Base-by-base conservation (phyloP, 2,329 filamentous ascomycete genomes). In the Aphanoascus verrucosus region DNA sequence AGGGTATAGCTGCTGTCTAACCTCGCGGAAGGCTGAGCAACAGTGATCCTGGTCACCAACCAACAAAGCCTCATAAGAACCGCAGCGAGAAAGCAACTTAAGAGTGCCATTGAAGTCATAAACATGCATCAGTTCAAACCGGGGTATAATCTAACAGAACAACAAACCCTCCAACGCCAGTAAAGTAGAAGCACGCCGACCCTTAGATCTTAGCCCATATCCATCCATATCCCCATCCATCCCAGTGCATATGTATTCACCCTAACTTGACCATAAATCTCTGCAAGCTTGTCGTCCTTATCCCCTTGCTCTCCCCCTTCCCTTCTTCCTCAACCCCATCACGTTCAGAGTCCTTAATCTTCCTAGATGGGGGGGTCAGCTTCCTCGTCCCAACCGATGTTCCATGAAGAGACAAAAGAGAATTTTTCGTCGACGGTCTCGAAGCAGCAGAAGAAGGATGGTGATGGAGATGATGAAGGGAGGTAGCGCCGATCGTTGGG, bases 331-430 rank as follows among this genome's bases (percentile, higher is more conserved):
- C 23, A 2, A 5, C 41, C 20, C 5, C 17, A 35, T 15, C 9
- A 28, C 23, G 31, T 15, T 38, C 41, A 44, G 12, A 31, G 15
- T 44, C 41, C 23, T 52, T 52, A 45, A n/a, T 23, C 31, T 41
- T 47, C 35, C 43, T 53, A 32, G 43, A 41, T 5, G 23, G 11
- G 6, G 43, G 42, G 20, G 44, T 42, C 15, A 37, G 23, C 51
- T 34, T 53, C 35, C 43, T 46, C 23, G 42, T 46, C 28, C 43
- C 15, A 31, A 53, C 41, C 9, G 51, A 34, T 37, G 51, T 47
- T 28, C 43, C 51, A 20, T 46, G 34, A 28, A 53, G n/a, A 20
- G 51, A 48, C 12, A 12, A 43, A 32, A 47, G 20, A 11, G 51
- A 34, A 14, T 8, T 6, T 23, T 46, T 53, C 35, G 42, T 20